These are phyloP conservation scores for Talaromyces nanjingensis DNA, from an alignment of 495 filamentous ascomycete species.

Conservation along the genomic window DNA sequence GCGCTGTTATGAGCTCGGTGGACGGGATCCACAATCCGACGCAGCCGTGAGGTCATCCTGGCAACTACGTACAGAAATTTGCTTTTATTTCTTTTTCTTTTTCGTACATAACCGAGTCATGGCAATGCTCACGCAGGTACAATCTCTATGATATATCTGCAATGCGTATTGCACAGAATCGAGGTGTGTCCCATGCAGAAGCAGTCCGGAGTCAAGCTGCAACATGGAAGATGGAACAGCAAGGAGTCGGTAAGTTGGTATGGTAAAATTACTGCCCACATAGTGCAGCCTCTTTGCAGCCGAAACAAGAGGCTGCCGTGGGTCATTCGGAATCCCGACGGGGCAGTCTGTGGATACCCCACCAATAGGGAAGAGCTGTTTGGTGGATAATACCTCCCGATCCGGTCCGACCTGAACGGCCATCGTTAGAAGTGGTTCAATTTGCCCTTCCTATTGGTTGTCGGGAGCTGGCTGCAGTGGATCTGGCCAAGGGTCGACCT, in stretches of 20 bases:
- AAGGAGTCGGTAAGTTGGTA: background rate
- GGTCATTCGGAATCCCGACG: constrained; percentile 8
- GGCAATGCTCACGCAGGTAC: background rate
- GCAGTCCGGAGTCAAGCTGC: background rate
- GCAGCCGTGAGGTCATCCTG: constrained; percentile 3
- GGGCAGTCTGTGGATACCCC: background rate
- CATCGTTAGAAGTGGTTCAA: background rate
- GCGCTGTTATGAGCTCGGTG: background rate
- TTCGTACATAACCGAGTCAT: background rate
- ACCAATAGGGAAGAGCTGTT: background rate
- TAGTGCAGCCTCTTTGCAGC: constrained; percentile 1
- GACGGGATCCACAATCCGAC: constrained; percentile 8
- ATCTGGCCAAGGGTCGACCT: background rate
- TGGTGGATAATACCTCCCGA: background rate
- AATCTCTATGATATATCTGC: background rate
- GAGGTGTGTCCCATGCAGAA: background rate
- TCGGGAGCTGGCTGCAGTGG: background rate
- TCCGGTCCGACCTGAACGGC: background rate
- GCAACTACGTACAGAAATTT: background rate
- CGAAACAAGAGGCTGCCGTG: background rate
- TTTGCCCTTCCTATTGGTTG: background rate
- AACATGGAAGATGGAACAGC: background rate
- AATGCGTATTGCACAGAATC: background rate
- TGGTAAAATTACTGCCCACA: constrained; percentile 4
- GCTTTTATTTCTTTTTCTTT: background rate